Evolutionary conservation across 768 basidiomycete species (phyloP), one percentile per base, ranked within the genome.

Genomic region (Collybia mongolica): DNA sequence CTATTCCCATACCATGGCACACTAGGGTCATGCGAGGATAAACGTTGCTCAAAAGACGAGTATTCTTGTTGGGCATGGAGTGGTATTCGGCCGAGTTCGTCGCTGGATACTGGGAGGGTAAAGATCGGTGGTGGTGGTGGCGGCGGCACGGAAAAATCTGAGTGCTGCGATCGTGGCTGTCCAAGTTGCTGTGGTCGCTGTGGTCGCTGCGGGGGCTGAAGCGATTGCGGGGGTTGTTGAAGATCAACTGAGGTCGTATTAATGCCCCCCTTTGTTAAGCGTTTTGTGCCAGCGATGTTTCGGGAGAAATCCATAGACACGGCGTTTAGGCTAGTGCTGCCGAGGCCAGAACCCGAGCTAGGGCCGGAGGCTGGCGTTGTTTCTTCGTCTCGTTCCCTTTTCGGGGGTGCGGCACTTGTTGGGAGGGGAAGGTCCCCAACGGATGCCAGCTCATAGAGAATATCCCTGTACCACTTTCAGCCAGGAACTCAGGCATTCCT

Each of bases 401-500:
- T 89, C 49, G 76, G 73, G 8, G 64, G 72, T 2, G 75, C 67
- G 1, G 79, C 78, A 44, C 76, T 80, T 48, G 76, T 72, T 2
- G 85, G 86, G 2, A 88, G 69, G 0, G 84, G 85, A 1, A 88
- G 71, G 23, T 88, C 84, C 2, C 86, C 86, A 3, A 83, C 85
- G 0, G 76, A 82, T 5, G 86, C 84, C 2, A 89, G 72, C 54
- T 89, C 87, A 49, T 79, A 83, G 4, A 88, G 67, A 40, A 89
- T 77, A 55, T 88, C 85, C 82, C 86, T 88, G 52, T 6, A 39
- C 11, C 12, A 23, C 22, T 18, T 20, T 22, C 51, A 38, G 37
- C 20, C 11, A 26, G 2, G 26, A 37, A 69, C 19, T 72, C 69
- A 40, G 4, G 17, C 19, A 29, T 26, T 41, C 20, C 0, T 1